Evolutionary conservation across 1,139 yeast species (phyloP), one percentile per base, ranked within the genome.

Genomic region (Yamadazyma friedrichii): DNA sequence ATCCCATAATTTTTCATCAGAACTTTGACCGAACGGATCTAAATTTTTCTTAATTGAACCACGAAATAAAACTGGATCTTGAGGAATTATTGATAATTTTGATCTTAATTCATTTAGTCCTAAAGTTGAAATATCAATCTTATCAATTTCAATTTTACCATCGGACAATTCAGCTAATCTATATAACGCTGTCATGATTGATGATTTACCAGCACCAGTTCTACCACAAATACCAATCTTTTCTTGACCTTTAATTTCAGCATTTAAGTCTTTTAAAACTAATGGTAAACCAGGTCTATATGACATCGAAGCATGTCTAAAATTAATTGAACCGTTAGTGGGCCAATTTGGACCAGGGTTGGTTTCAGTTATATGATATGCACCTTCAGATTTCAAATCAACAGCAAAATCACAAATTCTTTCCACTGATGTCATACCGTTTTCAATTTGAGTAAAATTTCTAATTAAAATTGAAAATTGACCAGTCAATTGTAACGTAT

Each of bases 31-130:
- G 42, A 65, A 66, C 39, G 95, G 91, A 63, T 89, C 97, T 56
- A 89, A 67, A 55, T 89, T 89, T 24, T 82, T 74, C 52, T 89
- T 76, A 41, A 89, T 74, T 0, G 94, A 82, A 40, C 96, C 96
- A 9, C 85, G 73, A 61, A 89, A 89, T 53, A 89, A 65, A 0
- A 95, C 88, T 17, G 97, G 96, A 58, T 89, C 97, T 63, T 89
- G 96, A 9, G 96, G 97, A 59, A 89, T 89, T 50, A 89, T 89
- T 1, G 95, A 64, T 80, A 52, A 85, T 70, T 87, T 57, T 73
- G 83, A 66, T 46, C 98, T 82, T 50, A 93, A 72, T 48, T 82
- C 83, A 42, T 74, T 76, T 49, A 93, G 74, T 4, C 96, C 97
- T 51, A 93, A 76, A 30, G 76, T 61, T 2, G 80, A 59, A 32